Evolutionary conservation across 2,329 filamentous ascomycete genomes (phyloP).

Genomic region (Lecanicillium sp.): DNA sequence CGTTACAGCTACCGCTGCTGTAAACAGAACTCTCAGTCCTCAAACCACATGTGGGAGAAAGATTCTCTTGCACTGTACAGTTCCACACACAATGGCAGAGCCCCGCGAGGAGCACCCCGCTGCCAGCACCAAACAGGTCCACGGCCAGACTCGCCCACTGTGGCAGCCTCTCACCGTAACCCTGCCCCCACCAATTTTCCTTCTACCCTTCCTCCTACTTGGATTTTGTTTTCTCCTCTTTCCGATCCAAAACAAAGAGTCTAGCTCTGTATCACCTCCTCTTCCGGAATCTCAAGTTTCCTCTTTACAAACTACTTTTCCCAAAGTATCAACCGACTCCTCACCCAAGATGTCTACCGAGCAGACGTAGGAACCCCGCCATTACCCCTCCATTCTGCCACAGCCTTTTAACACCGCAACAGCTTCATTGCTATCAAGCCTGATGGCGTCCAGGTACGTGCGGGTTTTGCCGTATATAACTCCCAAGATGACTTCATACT

Average conservation of each 20-base stretch:
- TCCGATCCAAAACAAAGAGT: conserved; percentile 19
- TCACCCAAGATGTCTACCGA: conserved; percentile 60
- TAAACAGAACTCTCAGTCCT: no score
- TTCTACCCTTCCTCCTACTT: conserved; percentile 33
- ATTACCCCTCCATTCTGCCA: conserved; percentile 21
- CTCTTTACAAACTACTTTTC: conserved; percentile 24
- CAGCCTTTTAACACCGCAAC: conserved; percentile 24
- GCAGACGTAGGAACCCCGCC: conserved; percentile 69
- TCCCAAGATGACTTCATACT: conserved; percentile 15
- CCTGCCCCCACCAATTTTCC: conserved; percentile 39
- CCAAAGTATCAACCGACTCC: conserved; percentile 23
- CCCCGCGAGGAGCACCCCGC: conserved; percentile 32
- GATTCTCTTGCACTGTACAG: conserved; percentile 14
- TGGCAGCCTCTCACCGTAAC: conserved; percentile 29
- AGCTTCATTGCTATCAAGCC: conserved; percentile 99
- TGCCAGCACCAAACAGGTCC: conserved; percentile 19
- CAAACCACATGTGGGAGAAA: neutral
- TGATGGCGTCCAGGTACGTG: conserved; percentile 90
- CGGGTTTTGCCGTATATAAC: neutral
- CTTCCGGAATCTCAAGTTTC: conserved; percentile 23
- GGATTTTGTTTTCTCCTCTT: conserved; percentile 32
- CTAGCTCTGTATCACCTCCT: conserved; percentile 25
- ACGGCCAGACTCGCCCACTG: conserved; percentile 18
- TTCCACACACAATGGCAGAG: conserved; percentile 23
- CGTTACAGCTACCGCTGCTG: no score